Evolutionary conservation across 768 basidiomycete genomes (phyloP).

Genomic region (Leccinum broughii): DNA sequence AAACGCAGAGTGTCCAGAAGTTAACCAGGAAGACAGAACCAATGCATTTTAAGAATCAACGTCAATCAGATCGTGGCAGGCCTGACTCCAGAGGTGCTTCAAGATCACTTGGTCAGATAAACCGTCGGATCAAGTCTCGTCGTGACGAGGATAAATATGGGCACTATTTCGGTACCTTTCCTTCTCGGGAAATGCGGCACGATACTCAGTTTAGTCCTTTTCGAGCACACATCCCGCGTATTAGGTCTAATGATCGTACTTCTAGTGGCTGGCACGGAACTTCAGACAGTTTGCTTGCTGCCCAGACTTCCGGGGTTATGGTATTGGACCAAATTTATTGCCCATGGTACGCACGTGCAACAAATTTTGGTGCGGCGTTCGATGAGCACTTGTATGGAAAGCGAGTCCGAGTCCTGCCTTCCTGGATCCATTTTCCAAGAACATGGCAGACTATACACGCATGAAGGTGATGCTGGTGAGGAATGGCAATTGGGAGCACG

Average conservation of each 20-base stretch:
- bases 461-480: constrained; percentile 44
- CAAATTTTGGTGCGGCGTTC: constrained; percentile 58
- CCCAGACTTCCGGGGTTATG: constrained; percentile 48
- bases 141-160: constrained; percentile 54
- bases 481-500: constrained; percentile 4
- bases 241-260: constrained; percentile 7
- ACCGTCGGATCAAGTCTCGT: constrained; percentile 45
- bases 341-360: constrained; percentile 41
- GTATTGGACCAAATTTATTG: constrained; percentile 54
- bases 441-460: constrained; percentile 53
- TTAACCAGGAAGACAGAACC: background rate
- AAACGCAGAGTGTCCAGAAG: background rate
- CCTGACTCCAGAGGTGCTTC: constrained; percentile 42
- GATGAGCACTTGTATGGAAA: constrained; percentile 54
- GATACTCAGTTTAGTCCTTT: constrained; percentile 55
- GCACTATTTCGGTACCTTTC: constrained; percentile 57
- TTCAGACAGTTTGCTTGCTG: constrained; percentile 67
- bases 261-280: constrained; percentile 4
- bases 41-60: constrained; percentile 11
- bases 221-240: constrained; percentile 38
- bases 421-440: constrained; percentile 57
- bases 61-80: constrained; percentile 39
- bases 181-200: constrained; percentile 34
- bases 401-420: constrained; percentile 41
- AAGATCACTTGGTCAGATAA: constrained; percentile 54